Evolutionary conservation across 202 grass and related monocot genomes (phyloP).

Genomic region (Elaeis oleifera): DNA sequence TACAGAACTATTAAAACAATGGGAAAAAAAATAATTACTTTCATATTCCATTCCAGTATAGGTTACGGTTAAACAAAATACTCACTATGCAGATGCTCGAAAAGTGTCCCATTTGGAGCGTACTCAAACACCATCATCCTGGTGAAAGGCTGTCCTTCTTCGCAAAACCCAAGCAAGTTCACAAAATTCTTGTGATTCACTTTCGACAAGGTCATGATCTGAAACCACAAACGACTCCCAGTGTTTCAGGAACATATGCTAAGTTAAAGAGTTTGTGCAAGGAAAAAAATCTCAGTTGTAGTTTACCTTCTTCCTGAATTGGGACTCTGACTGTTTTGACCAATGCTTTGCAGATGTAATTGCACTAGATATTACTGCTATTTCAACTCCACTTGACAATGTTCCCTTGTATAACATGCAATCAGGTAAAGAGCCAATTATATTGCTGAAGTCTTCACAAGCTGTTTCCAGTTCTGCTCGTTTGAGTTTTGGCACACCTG

Average conservation of each 20-base stretch:
- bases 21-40: no score
- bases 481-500: conserved; percentile 40
- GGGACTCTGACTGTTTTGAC: conserved; percentile 54
- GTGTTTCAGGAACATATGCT: neutral
- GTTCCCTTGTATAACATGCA: conserved; percentile 83
- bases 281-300: neutral
- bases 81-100: conserved; percentile 77
- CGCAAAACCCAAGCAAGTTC: conserved; percentile 74
- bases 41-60: no score
- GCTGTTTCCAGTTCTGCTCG: conserved; percentile 52
- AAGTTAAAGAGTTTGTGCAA: no score
- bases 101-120: conserved; percentile 71
- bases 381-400: conserved; percentile 67
- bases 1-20: no score
- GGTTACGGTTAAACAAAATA: neutral
- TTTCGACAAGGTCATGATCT: conserved; percentile 64
- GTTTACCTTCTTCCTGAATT: conserved; percentile 72
- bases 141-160: conserved; percentile 70
- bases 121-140: conserved; percentile 98
- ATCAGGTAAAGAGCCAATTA: conserved; percentile 49
- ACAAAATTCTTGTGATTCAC: conserved; percentile 91
- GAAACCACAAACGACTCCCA: conserved; percentile 15
- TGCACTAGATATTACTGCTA: conserved; percentile 56
- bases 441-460: conserved; percentile 86
- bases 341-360: conserved; percentile 44